Percentiles rank a stretch among this genome's conserved stretches.
These are phyloP conservation scores for Pharnaceum exiguum DNA, from an alignment of 148 eudicot genomes.

Conservation along the genomic window DNA sequence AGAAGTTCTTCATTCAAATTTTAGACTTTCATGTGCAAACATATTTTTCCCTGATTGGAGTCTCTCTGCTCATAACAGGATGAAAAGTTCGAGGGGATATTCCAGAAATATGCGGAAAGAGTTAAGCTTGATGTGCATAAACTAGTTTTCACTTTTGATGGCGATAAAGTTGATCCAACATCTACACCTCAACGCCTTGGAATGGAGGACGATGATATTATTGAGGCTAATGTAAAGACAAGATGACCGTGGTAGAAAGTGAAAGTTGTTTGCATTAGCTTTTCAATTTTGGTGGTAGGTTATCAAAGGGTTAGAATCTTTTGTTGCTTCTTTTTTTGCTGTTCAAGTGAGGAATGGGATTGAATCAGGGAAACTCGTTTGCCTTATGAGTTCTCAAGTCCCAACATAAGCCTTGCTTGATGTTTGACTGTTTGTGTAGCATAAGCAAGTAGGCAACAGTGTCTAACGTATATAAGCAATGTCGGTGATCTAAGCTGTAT, in stretches of 20 bases:
- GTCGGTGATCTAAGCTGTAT: no score
- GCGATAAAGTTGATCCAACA: slow-evolving; percentile 66
- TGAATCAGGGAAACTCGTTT: not conserved
- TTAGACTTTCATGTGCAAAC: not conserved
- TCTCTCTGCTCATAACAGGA: slow-evolving; percentile 38
- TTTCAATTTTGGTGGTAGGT: not conserved
- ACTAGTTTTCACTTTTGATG: slow-evolving; percentile 71
- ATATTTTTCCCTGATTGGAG: not conserved
- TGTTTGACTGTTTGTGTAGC: not conserved
- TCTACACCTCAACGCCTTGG: slow-evolving; percentile 65
- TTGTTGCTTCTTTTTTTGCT: not conserved
- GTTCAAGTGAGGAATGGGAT: not conserved
- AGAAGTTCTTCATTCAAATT: no score
- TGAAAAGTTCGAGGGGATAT: slow-evolving; percentile 74
- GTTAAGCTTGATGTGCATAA: slow-evolving; percentile 40
- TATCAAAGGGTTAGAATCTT: slow-evolving; percentile 1
- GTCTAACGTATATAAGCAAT: no score
- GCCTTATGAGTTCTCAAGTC: no score
- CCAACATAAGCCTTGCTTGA: no score
- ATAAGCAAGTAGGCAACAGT: no score
- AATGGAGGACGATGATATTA: slow-evolving; percentile 87
- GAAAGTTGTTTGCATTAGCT: not conserved
- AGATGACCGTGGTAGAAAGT: slow-evolving; percentile 30
- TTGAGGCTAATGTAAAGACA: slow-evolving; percentile 71
- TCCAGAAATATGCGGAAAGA: slow-evolving; percentile 67